Base-by-base conservation (phyloP, 2,329 filamentous ascomycete species). In the Calonectria pseudoreteaudii region DNA sequence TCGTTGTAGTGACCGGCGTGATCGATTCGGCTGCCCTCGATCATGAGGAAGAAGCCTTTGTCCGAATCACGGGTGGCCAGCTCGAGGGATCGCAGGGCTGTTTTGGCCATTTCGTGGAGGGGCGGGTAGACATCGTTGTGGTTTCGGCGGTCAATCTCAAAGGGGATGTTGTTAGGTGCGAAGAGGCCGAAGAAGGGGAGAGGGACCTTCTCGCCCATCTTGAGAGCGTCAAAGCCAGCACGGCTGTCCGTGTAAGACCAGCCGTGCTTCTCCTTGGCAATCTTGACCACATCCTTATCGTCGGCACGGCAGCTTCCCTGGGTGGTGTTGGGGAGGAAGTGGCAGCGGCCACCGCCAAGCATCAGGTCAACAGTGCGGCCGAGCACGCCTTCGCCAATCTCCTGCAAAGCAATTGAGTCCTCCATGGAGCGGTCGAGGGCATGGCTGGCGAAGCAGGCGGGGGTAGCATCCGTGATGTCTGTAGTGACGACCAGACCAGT, bases 21-120 rank as follows among this genome's bases (percentile, higher is more conserved):
- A 81, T 99, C 97, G 80, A 99, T 98, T 52, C 97, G 91, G 80
- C 95, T 98, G 6, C 96, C 97, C 85, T 99, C 97, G 74, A 99
- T 97, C 96, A 99, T 98, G 79, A 99, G 88, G 86, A 99, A 99
- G 88, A 98, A 99, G 6, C 97, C 97, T 84, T 97, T 92, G 52
- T 98, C 95, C 75, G 91, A 95, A 81, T 96, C 89, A 81, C 91
- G 89, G 0, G 97, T 98, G 0, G 96, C 97, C 73, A 92, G 92
- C 75, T 94, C 93, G 30, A 99, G 90, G 1, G 94, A 92, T 18
- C 90, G 91, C 75, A 99, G 88, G 1, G 97, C 96, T 20, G 94
- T 95, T 78, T 90, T 89, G 11, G 96, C 92, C 95, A 98, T 98
- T 85, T 98, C 96, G 82, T 94, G 94, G 50, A 99, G 88, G 20